phyloP scores from a whole-genome alignment of 1,284 basidiomycete genomes.

The Fereydounia khargensis region DNA sequence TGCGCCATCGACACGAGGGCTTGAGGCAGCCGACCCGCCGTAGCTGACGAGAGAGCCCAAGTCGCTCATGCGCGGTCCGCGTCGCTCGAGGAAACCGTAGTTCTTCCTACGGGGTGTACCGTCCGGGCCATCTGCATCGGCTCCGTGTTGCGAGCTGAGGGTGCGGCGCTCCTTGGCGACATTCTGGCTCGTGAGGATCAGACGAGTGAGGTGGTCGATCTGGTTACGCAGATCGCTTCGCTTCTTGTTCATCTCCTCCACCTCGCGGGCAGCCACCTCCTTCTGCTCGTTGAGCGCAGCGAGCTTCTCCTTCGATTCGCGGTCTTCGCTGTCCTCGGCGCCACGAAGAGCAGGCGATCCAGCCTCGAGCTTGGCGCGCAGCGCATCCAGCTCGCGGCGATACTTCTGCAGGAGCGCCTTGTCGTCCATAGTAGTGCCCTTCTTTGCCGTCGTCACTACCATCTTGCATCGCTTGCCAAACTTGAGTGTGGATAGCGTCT shows the following conservation, averaged over 20 bases:
- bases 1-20: not conserved
- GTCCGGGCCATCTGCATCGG: not conserved
- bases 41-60: constrained; percentile 2
- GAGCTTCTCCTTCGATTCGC: constrained; percentile 14
- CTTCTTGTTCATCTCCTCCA: constrained; percentile 41
- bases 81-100: constrained; percentile 4
- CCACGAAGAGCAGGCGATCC: constrained; percentile 1
- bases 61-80: constrained; percentile 46
- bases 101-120: not conserved
- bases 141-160: not conserved
- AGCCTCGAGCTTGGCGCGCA: constrained; percentile 39
- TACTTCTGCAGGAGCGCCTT: constrained; percentile 53
- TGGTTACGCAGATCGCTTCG: constrained; percentile 38
- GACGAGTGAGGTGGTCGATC: constrained; percentile 49
- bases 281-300: constrained; percentile 31
- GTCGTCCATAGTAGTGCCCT: constrained; percentile 60
- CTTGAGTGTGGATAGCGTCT: constrained; percentile 64
- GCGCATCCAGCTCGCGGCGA: constrained; percentile 43
- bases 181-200: constrained; percentile 47
- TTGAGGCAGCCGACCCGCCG: constrained; percentile 1
- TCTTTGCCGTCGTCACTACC: constrained; percentile 63
- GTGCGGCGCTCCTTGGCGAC: constrained; percentile 21
- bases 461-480: constrained; percentile 64
- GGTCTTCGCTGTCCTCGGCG: not conserved
- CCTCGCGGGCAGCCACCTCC: constrained; percentile 32